phyloP scores from a whole-genome alignment of 768 basidiomycete genomes.

The Boletus pseudopeckii region DNA sequence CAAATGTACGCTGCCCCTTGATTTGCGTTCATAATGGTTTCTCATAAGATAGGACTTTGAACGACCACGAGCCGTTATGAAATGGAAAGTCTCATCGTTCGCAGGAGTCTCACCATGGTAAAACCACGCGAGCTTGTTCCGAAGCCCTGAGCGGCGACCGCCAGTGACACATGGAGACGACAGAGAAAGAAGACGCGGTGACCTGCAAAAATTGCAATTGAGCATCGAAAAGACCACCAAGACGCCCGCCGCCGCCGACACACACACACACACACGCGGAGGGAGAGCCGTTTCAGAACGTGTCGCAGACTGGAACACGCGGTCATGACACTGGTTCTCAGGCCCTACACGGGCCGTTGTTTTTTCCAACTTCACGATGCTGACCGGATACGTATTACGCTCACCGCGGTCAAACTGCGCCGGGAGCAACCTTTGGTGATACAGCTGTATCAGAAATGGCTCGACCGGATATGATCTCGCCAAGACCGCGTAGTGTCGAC shows the following conservation, averaged over 20 bases:
- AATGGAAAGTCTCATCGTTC: not conserved
- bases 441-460: not conserved
- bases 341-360: not conserved
- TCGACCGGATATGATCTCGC: not conserved
- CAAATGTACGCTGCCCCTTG: not conserved
- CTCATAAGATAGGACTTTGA: not conserved
- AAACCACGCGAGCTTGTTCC: not conserved
- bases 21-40: not conserved
- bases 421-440: not conserved
- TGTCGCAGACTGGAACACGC: conserved; percentile 10
- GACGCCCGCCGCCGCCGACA: not conserved
- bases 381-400: too few relatives aligned
- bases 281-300: conserved; percentile 12
- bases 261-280: not conserved
- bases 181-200: conserved; percentile 12
- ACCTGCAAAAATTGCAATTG: not conserved
- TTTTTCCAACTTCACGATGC: not conserved
- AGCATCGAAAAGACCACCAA: conserved; percentile 3
- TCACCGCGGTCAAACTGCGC: not conserved
- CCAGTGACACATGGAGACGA: not conserved
- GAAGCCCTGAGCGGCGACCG: not conserved
- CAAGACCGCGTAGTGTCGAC: not conserved
- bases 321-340: conserved; percentile 1
- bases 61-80: not conserved
- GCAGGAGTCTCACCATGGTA: not conserved